Base-by-base conservation (phyloP, 192 early-diverging fungal species). In the Coemansia furcata region DNA sequence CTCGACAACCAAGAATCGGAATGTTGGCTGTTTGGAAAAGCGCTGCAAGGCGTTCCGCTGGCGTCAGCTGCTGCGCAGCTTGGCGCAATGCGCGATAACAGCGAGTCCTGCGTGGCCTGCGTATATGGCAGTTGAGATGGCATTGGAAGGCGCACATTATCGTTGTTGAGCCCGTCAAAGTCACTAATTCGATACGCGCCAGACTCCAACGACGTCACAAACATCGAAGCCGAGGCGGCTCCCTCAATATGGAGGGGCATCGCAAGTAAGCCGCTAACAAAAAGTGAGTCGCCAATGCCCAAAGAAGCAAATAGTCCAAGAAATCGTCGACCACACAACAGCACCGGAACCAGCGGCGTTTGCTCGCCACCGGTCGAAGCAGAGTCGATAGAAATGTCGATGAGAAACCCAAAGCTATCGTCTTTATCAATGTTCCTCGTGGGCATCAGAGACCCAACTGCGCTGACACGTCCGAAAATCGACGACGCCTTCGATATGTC, bases 281-380 rank as follows among this genome's bases (percentile, higher is more conserved):
- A 61, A 68, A 74, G 43, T 39, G 68, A 67, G 32, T 79, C 77
- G 6, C 65, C 77, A 7, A 67, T 36, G 38, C 47, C 63, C 32
- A 71, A 32, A 10, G 68, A 66, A 1, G 49, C 72, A 65, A 71
- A 67, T 23, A 73, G 21, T 15, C 68, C 68, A 6, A 64, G 57
- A 43, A 71, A 74, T 10, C 43, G 72, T 39, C 11, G 43, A 6
- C 72, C 72, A 14, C 14, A 46, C 10, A 77, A 37, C 4, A 68
- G 60, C 2, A 79, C 46, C 9, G 64, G 60, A 11, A 74, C 40
- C 17, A 39, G 15, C 11, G 30, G 23, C 10, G 29, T n/a, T 15
- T 40, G 37, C n/a, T 52, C 21, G 26, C n/a, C 37, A 47, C 30
- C 43, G 14, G 38, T 17, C n/a, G 67, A 10, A 11, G 76, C 36